Evolutionary conservation across 768 basidiomycete species (phyloP), one percentile per base, ranked within the genome.

Genomic region (Pisolithus albus): DNA sequence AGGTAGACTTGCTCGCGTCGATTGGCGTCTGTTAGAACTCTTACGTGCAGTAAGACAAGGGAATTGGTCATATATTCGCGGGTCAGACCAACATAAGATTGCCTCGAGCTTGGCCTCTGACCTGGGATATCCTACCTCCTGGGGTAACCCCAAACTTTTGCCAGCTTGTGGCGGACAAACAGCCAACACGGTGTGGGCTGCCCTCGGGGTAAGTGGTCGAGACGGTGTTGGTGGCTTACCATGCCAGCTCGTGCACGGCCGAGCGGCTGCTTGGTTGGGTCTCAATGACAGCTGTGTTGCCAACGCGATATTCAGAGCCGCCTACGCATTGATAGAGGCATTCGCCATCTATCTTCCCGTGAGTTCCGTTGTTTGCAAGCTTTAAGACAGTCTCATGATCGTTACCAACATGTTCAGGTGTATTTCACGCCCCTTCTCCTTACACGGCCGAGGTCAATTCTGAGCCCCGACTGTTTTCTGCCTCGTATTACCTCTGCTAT

Each of bases 311-410:
- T 62, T 84, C 43, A 73, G 88, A 50, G 77, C 77, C 13, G 44
- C 71, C 11, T 73, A 72, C 47, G 85, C 79, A 0, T 88, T 88
- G 61, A 57, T 75, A 15, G 73, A 88, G 61, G 80, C 86, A 0
- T 59, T 87, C 16, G 72, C 72, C 1, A 76, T 90, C 23, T 87
- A 90, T 61, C 67, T 87, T 44, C 88, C 88, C 3, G 88, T 88
- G 58, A 62, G 83, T 69, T 19, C 30, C 10, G 30, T 44, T 40
- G n/a, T 21, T 21, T 24, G 19, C 34, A 34, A 34, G 34, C 11
- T 13, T 34, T 15, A 5, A 34, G 34, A 13, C 11, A 34, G 34
- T 34, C 34, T 34, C 11, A 34, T 34, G 13, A 15, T 34, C 34
- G 38, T 26, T 26, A 7, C 26, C 34, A 21, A 7, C 4, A 52